Conservation (phyloP, 23 red algal genomes). For the Gracilaria domingensis region DNA sequence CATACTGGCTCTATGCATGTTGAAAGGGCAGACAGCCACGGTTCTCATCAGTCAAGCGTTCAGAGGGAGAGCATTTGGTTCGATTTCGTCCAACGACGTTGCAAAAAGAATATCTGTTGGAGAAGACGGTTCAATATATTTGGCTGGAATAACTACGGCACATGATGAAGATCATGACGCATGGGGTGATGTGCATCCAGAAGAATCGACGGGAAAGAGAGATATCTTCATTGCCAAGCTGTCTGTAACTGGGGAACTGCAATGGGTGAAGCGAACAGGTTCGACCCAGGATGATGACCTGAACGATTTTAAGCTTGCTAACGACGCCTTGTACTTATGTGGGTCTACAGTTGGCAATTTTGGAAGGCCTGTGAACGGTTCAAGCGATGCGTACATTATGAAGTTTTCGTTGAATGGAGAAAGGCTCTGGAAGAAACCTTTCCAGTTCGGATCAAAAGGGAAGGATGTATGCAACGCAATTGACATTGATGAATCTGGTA, state of each 20-base stretch:
- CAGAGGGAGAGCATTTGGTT: conserved; percentile 51
- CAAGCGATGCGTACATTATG: conserved; percentile 53
- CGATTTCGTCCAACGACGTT: conserved; percentile 46
- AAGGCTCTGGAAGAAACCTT: conserved; percentile 55
- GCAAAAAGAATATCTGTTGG: conserved; percentile 58
- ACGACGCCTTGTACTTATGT: conserved; percentile 56
- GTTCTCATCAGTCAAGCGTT: conserved; percentile 58
- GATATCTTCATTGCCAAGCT: conserved; percentile 74
- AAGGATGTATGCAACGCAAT: conserved; percentile 63
- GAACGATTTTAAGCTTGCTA: conserved; percentile 41
- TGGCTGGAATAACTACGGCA: conserved; percentile 58
- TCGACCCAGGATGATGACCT: conserved; percentile 55
- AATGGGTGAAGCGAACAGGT: conserved; percentile 64
- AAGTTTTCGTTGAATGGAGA: conserved; percentile 59
- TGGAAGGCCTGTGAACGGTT: conserved; percentile 41
- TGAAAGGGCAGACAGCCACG: conserved; percentile 7
- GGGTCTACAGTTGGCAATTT: conserved; percentile 64
- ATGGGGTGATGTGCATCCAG: conserved; percentile 59
- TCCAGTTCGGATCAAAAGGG: conserved; percentile 70
- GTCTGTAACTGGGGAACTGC: conserved; percentile 30
- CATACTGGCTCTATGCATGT: background rate
- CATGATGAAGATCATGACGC: conserved; percentile 18
- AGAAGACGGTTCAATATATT: conserved; percentile 49
- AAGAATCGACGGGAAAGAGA: conserved; percentile 49
- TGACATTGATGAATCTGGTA: conserved; percentile 40